Evolutionary conservation across 1,284 basidiomycete species (phyloP).

Genomic region (Irpex sp.): DNA sequence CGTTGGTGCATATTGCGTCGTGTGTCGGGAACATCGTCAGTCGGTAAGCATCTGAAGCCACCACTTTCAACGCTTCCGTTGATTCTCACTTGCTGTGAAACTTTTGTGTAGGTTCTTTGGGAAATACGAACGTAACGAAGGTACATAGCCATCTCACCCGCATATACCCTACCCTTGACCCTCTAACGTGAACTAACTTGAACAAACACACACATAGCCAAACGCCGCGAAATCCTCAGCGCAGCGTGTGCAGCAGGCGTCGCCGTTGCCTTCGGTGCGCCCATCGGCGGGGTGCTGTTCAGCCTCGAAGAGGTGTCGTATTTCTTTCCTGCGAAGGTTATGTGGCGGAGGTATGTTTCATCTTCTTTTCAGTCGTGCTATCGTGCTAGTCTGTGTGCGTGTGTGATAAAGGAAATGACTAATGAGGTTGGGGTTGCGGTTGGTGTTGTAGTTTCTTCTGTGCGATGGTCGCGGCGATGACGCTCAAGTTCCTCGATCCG

Average conservation of each 20-base stretch:
- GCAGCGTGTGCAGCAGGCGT: constrained; percentile 91
- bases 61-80: no score
- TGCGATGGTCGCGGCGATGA: constrained; percentile 90
- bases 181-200: no score
- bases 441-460: no score
- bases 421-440: no score
- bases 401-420: no score
- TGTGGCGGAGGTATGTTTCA: constrained; percentile 92
- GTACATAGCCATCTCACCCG: constrained; percentile 33
- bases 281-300: constrained; percentile 90
- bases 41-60: no score
- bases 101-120: constrained; percentile 51
- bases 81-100: no score
- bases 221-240: constrained; percentile 87
- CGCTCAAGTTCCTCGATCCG: constrained; percentile 85
- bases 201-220: constrained; percentile 64
- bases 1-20: constrained; percentile 93
- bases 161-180: no score
- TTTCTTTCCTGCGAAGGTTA: constrained; percentile 92
- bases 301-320: constrained; percentile 93
- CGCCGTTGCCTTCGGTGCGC: constrained; percentile 89
- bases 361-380: no score
- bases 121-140: constrained; percentile 94
- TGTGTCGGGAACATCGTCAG: constrained; percentile 95
- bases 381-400: no score